A percentile compares a stretch with the other conserved stretches of the same genome.
These are phyloP conservation scores for Primulina eburnea DNA, from an alignment of 257 asterid genomes.

Conservation along the genomic window DNA sequence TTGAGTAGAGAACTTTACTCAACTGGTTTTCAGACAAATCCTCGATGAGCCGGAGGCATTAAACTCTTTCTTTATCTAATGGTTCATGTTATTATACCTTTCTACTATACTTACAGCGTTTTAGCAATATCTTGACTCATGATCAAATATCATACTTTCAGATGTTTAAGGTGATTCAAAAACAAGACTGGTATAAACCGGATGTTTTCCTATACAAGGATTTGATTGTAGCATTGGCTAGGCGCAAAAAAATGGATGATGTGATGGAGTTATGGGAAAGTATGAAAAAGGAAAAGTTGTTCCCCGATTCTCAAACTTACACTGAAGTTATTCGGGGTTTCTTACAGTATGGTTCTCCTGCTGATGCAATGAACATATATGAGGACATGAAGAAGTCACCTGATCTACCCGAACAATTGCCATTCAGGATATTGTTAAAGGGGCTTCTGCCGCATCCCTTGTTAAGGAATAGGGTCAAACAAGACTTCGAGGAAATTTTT, in stretches of 20 bases:
- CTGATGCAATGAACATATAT: slow-evolving; percentile 91
- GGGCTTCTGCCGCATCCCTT: slow-evolving; percentile 96
- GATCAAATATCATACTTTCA: slow-evolving; percentile 23
- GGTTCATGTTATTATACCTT: not conserved
- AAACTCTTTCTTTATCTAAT: not conserved
- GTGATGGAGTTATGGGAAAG: slow-evolving; percentile 80
- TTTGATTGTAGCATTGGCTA: slow-evolving; percentile 72
- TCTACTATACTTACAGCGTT: not conserved
- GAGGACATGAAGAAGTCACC: slow-evolving; percentile 96
- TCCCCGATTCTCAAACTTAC: slow-evolving; percentile 87
- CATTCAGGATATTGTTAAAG: slow-evolving; percentile 81
- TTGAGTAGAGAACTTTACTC: not conserved
- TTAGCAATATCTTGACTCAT: not conserved
- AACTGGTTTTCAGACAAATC: not conserved
- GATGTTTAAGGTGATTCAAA: slow-evolving; percentile 76
- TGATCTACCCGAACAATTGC: slow-evolving; percentile 84
- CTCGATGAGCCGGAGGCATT: not conserved
- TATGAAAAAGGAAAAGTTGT: slow-evolving; percentile 74
- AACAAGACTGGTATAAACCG: slow-evolving; percentile 80
- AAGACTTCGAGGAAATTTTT: slow-evolving; percentile 87
- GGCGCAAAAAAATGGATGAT: slow-evolving; percentile 76
- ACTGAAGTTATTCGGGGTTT: slow-evolving; percentile 94
- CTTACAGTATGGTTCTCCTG: slow-evolving; percentile 90
- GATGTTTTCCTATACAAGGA: slow-evolving; percentile 89
- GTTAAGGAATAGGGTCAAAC: slow-evolving; percentile 87